Evolutionary conservation across 192 early-diverging fungal genomes (phyloP), one percentile per base, ranked within the genome.

Genomic region (Backusella australiensis): DNA sequence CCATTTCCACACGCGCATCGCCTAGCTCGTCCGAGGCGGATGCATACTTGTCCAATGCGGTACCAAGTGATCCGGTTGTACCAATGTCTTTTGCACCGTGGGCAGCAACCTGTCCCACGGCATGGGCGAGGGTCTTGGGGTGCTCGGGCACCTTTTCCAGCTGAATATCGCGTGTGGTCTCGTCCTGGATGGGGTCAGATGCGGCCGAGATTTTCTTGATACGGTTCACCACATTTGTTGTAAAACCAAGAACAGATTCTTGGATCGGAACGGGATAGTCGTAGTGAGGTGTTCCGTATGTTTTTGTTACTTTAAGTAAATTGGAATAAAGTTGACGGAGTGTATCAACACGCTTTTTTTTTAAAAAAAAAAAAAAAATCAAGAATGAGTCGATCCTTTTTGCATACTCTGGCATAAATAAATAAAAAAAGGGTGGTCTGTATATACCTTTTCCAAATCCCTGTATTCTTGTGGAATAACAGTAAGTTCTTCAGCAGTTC

Each of bases 391-490:
- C 14, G 6, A 29, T 34, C 9, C 34, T 19, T 67, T 67, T 32
- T 29, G 17, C 63, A 21, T 5, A 32, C 12, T 32, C 15, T 36
- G 4, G 15, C 6, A 34, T 35, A 67, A 9, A 67, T 34, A 34
- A 11, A 29, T 3, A 66, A 34, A 32, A 93, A 32, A 32, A 32
- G 29, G 1, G 29, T 32, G 1, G 1, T 32, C 29, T 2, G 29
- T 32, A 32, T 32, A 32, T 32, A 32, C 93, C 86, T 87, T 87
- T 78, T 97, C 97, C 65, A 98, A 86, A 66, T 92, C 89, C 53
- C 92, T 84, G 81, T 97, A 98, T 77, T 98, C 96, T 70, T 85
- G 85, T 41, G 97, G 95, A 44, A 98, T 90, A 71, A 92, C 93
- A 29, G 97, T 98, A 42, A 95, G 86, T 72, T 96, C 94, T 21